phyloP scores from a whole-genome alignment of 257 asterid species.

The Solanum piurae region DNA sequence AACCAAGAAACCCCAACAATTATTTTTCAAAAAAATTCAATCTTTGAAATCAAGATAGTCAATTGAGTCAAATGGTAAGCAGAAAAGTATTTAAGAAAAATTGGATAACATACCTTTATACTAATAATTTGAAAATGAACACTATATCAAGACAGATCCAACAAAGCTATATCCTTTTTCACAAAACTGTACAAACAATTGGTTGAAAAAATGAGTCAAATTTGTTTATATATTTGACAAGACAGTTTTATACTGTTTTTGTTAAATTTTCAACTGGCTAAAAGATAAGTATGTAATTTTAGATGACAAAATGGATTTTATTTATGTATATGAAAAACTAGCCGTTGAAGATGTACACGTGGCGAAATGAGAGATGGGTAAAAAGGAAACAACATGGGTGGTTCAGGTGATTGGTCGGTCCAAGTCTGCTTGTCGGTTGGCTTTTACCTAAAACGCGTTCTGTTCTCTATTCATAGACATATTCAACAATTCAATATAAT shows the following conservation, averaged over 20 bases:
- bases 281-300: not conserved
- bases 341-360: slow-evolving; percentile 49
- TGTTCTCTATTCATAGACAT: slow-evolving; percentile 9
- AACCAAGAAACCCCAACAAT: not conserved
- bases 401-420: slow-evolving; percentile 35
- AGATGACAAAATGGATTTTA: not conserved
- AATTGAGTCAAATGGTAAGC: not conserved
- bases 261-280: not conserved
- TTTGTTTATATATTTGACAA: not conserved
- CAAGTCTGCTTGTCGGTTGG: slow-evolving; percentile 27
- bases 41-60: not conserved
- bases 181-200: not conserved
- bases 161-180: not conserved
- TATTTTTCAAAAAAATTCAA: not conserved
- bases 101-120: not conserved
- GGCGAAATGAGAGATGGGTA: slow-evolving; percentile 5
- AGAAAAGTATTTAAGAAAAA: not conserved
- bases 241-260: not conserved
- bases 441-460: slow-evolving; percentile 7
- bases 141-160: slow-evolving; percentile 20
- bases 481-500: not conserved
- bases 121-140: not conserved
- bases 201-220: not conserved
- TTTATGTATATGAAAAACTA: slow-evolving; percentile 16
- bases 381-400: slow-evolving; percentile 13